A percentile compares a stretch with the other conserved stretches of the same genome.
phyloP scores from a whole-genome alignment of 257 asterid genomes.

The Penstemon eatonii region DNA sequence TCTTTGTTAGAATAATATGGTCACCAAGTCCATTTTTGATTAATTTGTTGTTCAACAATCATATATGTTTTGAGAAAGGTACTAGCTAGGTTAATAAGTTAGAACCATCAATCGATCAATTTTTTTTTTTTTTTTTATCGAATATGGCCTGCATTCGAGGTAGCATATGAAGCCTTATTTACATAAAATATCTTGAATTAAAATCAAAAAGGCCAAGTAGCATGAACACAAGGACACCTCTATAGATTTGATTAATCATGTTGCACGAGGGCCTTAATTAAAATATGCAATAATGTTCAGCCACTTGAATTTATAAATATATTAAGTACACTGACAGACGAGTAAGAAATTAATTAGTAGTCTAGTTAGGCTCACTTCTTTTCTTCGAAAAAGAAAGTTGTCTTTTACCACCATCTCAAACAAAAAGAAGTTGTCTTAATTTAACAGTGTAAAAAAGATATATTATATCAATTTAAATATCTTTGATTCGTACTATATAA shows the following conservation, averaged over 20 bases:
- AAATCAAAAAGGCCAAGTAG: neutral
- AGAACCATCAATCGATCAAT: too few species aligned
- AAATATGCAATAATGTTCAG: slow-evolving; percentile 15
- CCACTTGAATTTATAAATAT: slow-evolving; percentile 19
- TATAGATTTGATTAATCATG: slow-evolving; percentile 22
- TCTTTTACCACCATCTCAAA: neutral
- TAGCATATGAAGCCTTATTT: too few species aligned
- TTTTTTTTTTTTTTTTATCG: too few species aligned
- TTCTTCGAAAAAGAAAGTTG: slow-evolving; percentile 1
- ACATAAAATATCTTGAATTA: too few species aligned
- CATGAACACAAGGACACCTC: slow-evolving; percentile 21
- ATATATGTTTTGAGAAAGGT: too few species aligned
- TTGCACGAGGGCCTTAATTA: slow-evolving; percentile 35
- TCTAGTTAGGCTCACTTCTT: slow-evolving; percentile 5
- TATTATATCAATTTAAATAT: neutral
- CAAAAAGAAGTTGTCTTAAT: too few species aligned
- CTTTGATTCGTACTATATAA: slow-evolving; percentile 17
- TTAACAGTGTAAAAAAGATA: neutral
- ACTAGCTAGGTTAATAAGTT: too few species aligned
- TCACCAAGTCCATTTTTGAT: too few species aligned
- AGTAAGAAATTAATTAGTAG: neutral
- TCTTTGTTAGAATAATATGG: too few species aligned
- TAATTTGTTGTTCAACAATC: too few species aligned
- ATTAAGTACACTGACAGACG: neutral
- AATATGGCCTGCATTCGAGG: too few species aligned